phyloP scores from a whole-genome alignment of 2,329 filamentous ascomycete species.

The Sclerotinia minor region DNA sequence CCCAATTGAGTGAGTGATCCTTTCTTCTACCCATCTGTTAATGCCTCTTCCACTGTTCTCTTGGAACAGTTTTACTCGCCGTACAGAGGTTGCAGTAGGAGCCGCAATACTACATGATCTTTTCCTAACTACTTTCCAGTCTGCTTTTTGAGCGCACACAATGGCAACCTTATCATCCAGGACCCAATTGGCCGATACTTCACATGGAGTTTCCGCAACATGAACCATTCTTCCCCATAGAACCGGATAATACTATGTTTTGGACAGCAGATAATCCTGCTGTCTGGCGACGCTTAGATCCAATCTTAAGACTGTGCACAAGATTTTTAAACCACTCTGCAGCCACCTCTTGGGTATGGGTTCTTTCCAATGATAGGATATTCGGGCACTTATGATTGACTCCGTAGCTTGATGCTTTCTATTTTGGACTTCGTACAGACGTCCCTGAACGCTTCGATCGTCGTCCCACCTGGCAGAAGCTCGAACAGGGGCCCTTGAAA shows the following conservation, averaged over 20 bases:
- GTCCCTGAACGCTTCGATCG: conserved; percentile 7
- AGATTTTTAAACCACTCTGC: neutral
- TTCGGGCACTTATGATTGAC: neutral
- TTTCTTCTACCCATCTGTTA: neutral
- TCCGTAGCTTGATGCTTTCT: conserved; percentile 10
- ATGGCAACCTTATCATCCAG: neutral
- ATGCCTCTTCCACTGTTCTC: neutral
- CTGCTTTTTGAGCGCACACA: neutral
- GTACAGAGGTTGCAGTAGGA: neutral
- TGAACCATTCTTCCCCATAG: neutral
- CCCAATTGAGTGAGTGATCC: neutral
- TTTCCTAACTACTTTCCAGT: neutral
- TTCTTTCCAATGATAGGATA: neutral
- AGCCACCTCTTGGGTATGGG: conserved; percentile 11
- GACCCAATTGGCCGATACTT: neutral
- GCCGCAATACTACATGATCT: too few relatives aligned
- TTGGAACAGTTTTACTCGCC: neutral
- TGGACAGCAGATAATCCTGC: conserved; percentile 10
- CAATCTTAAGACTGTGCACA: neutral
- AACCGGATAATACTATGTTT: conserved; percentile 1
- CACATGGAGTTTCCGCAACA: neutral
- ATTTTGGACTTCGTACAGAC: neutral
- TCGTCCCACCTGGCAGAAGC: neutral
- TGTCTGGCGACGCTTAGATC: conserved; percentile 8
- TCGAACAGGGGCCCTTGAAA: conserved; percentile 2